These are phyloP conservation scores for Balakata baccata DNA, from an alignment of 345 rosid genomes.

Conservation along the genomic window DNA sequence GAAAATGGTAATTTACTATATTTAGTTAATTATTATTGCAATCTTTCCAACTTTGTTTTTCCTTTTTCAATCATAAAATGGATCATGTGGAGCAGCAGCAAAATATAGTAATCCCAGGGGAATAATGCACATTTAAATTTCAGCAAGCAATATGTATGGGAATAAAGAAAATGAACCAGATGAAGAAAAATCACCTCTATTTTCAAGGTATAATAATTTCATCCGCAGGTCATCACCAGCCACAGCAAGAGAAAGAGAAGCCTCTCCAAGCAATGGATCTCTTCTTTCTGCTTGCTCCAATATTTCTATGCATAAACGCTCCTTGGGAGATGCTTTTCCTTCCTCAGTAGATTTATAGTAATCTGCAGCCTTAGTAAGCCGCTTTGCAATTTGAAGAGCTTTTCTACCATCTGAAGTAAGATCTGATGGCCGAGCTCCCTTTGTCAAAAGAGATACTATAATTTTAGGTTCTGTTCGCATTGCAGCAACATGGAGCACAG, in stretches of 20 bases:
- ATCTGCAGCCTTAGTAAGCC: conserved; percentile 57
- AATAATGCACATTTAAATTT: not conserved
- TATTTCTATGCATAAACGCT: conserved; percentile 71
- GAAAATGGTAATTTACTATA: too few relatives aligned
- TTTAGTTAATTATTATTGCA: too few relatives aligned
- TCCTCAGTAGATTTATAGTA: conserved; percentile 47
- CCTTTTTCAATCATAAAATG: too few relatives aligned
- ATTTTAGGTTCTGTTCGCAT: conserved; percentile 76
- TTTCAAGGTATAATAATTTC: conserved; percentile 70
- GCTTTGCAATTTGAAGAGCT: conserved; percentile 63
- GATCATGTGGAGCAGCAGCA: too few relatives aligned
- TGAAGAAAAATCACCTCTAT: conserved; percentile 51
- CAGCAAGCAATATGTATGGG: not conserved
- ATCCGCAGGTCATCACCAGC: conserved; percentile 72
- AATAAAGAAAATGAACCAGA: conserved; percentile 1
- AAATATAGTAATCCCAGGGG: not conserved
- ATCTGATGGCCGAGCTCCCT: conserved; percentile 68
- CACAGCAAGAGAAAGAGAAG: conserved; percentile 55
- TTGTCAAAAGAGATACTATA: conserved; percentile 62
- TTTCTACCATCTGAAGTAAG: conserved; percentile 70
- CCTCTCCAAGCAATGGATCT: conserved; percentile 58
- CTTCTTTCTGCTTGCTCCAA: conserved; percentile 67
- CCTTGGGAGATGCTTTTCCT: conserved; percentile 57
- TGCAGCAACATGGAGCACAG: conserved; percentile 78
- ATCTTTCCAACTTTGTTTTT: too few relatives aligned